phyloP scores from a whole-genome alignment of 306 rosid species.

The Rosa persica region DNA sequence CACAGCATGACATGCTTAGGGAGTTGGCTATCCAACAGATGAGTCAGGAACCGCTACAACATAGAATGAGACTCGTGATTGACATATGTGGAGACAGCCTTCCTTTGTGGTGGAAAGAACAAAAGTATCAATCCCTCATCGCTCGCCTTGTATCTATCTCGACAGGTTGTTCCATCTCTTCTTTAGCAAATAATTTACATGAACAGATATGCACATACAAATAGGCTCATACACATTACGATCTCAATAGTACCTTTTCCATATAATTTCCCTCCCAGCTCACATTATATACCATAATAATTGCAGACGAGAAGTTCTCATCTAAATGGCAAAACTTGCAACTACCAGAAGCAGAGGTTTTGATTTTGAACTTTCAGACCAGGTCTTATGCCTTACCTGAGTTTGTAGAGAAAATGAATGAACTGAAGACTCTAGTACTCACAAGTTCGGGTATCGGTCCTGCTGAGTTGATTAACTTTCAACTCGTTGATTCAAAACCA shows the following conservation, averaged over 20 bases:
- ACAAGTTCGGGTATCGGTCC: slow-evolving; percentile 44
- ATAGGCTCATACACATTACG: no score
- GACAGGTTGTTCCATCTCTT: slow-evolving; percentile 43
- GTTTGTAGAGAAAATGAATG: slow-evolving; percentile 49
- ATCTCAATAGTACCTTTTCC: no score
- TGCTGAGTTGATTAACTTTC: slow-evolving; percentile 37
- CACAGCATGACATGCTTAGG: slow-evolving; percentile 49
- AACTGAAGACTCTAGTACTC: slow-evolving; percentile 50
- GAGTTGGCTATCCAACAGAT: slow-evolving; percentile 46
- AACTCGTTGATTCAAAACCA: slow-evolving; percentile 31
- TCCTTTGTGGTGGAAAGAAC: slow-evolving; percentile 53
- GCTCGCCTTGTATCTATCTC: slow-evolving; percentile 56
- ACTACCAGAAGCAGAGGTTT: slow-evolving; percentile 45
- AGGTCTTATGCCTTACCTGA: slow-evolving; percentile 41
- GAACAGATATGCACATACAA: not conserved
- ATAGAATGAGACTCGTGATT: slow-evolving; percentile 40
- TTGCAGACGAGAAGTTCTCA: slow-evolving; percentile 56
- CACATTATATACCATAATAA: not conserved
- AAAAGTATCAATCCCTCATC: slow-evolving; percentile 25
- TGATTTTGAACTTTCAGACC: slow-evolving; percentile 48
- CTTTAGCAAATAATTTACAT: not conserved
- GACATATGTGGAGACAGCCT: slow-evolving; percentile 37
- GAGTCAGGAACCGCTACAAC: slow-evolving; percentile 21
- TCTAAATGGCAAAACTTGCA: slow-evolving; percentile 48
- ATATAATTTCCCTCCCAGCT: not conserved